A percentile compares a stretch with the other conserved stretches of the same genome.
phyloP scores from a whole-genome alignment of 352 stramenopile species.

The Globisporangium parvum region DNA sequence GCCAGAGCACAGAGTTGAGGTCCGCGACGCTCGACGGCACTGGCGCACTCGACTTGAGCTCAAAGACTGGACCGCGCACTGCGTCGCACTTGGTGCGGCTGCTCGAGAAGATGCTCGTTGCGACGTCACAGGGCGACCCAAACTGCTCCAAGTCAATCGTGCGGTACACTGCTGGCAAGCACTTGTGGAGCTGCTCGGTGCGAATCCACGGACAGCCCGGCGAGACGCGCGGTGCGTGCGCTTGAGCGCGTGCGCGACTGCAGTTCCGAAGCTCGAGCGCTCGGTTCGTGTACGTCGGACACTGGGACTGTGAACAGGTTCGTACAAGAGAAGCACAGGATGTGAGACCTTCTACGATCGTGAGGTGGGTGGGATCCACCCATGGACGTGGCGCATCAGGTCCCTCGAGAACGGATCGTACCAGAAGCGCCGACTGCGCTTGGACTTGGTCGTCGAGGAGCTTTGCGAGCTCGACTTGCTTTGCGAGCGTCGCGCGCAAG shows the following conservation, averaged over 20 bases:
- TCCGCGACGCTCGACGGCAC: constrained; percentile 6
- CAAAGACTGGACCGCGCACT: constrained; percentile 6
- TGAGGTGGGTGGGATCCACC: too few relatives aligned
- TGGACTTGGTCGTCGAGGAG: constrained; percentile 14
- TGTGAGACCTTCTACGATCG: too few relatives aligned
- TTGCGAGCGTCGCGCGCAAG: constrained; percentile 27
- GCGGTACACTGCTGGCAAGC: constrained; percentile 1
- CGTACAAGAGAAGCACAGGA: neutral
- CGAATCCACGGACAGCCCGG: constrained; percentile 7
- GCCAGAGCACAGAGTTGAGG: constrained; percentile 4
- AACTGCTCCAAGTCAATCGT: constrained; percentile 9
- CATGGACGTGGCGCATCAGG: neutral
- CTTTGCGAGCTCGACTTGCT: constrained; percentile 40
- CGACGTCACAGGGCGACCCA: neutral
- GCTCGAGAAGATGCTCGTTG: constrained; percentile 9
- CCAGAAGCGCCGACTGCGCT: neutral
- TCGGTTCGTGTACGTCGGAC: neutral
- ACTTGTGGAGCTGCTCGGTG: constrained; percentile 10
- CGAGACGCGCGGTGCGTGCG: constrained; percentile 3
- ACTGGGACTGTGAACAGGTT: neutral
- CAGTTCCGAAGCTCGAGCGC: neutral
- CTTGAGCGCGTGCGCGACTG: neutral
- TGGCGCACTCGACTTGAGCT: constrained; percentile 11
- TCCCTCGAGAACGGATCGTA: neutral
- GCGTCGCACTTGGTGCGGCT: constrained; percentile 7